These are phyloP conservation scores for Trypanosoma melophagium DNA, from an alignment of 208 protist genomes.

Conservation along the genomic window DNA sequence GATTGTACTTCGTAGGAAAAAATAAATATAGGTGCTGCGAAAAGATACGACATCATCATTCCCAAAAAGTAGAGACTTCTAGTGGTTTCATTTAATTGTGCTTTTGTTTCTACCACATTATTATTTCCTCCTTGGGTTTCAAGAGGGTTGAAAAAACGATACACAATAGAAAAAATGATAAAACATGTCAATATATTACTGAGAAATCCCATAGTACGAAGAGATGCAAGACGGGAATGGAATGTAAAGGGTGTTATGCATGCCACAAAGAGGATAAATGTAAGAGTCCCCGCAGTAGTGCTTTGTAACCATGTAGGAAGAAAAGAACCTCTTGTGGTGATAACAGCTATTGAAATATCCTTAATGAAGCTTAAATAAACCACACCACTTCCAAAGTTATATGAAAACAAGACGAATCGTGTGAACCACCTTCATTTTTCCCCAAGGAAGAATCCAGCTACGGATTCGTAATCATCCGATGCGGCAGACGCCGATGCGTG, in stretches of 20 bases:
- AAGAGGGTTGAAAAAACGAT: slow-evolving; percentile 58
- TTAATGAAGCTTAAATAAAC: slow-evolving; percentile 78
- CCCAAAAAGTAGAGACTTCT: neutral
- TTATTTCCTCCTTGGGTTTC: neutral
- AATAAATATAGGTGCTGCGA: slow-evolving; percentile 68
- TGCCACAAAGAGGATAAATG: slow-evolving; percentile 45
- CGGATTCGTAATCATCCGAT: slow-evolving; percentile 79
- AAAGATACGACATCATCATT: slow-evolving; percentile 57
- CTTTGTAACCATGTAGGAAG: slow-evolving; percentile 61
- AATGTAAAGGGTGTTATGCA: slow-evolving; percentile 72
- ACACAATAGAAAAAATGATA: slow-evolving; percentile 66
- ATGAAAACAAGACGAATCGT: slow-evolving; percentile 67
- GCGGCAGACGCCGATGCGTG: slow-evolving; percentile 66
- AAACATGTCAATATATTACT: slow-evolving; percentile 75
- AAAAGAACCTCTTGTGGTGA: slow-evolving; percentile 43
- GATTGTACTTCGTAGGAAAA: slow-evolving; percentile 85
- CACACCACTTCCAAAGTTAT: slow-evolving; percentile 70
- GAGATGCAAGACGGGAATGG: slow-evolving; percentile 72
- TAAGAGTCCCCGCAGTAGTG: slow-evolving; percentile 38
- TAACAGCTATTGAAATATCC: slow-evolving; percentile 57
- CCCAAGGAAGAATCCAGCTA: slow-evolving; percentile 73
- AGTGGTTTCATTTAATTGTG: neutral
- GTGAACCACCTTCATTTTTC: slow-evolving; percentile 43
- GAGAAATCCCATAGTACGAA: slow-evolving; percentile 73
- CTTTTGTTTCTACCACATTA: neutral